phyloP scores from a whole-genome alignment of 768 basidiomycete species.

The Phylloporus arenicola region DNA sequence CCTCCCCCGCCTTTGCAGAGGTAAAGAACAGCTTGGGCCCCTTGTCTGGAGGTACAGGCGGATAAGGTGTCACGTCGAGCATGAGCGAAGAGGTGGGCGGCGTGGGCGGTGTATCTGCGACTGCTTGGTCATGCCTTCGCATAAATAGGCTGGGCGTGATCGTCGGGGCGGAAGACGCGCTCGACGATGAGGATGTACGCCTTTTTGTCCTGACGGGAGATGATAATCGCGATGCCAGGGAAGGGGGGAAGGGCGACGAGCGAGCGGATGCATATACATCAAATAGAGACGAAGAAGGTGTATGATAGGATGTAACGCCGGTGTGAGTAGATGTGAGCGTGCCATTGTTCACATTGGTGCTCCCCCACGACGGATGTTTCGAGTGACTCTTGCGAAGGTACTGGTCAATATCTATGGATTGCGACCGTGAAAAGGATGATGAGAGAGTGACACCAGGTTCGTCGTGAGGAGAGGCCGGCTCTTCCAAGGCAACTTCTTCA shows the following conservation, averaged over 20 bases:
- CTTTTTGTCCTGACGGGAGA: slow-evolving; percentile 25
- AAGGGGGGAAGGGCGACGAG: slow-evolving; percentile 47
- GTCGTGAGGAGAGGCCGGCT: slow-evolving; percentile 1
- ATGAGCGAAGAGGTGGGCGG: slow-evolving; percentile 7
- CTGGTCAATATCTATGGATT: slow-evolving; percentile 24
- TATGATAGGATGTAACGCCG: slow-evolving; percentile 63
- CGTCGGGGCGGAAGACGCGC: slow-evolving; percentile 41
- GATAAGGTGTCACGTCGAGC: slow-evolving; percentile 11
- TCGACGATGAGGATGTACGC: slow-evolving; percentile 37
- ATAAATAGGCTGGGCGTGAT: slow-evolving; percentile 59
- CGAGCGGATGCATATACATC: slow-evolving; percentile 58
- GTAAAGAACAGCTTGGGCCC: slow-evolving; percentile 69
- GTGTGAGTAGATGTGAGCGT: slow-evolving; percentile 58
- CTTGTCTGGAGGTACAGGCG: slow-evolving; percentile 34
- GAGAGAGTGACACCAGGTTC: slow-evolving; percentile 15
- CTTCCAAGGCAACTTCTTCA: slow-evolving; percentile 12
- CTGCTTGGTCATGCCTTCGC: slow-evolving; percentile 21
- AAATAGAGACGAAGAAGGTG: slow-evolving; percentile 73
- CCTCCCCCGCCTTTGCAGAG: slow-evolving; percentile 73
- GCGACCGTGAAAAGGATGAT: slow-evolving; percentile 18
- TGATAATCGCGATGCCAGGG: slow-evolving; percentile 25
- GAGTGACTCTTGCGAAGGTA: slow-evolving; percentile 27
- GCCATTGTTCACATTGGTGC: slow-evolving; percentile 38
- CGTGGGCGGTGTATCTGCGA: slow-evolving; percentile 13
- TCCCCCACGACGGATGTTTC: slow-evolving; percentile 44